phyloP scores from a whole-genome alignment of 2,329 filamentous ascomycete genomes.

The Bretziella fagacearum region DNA sequence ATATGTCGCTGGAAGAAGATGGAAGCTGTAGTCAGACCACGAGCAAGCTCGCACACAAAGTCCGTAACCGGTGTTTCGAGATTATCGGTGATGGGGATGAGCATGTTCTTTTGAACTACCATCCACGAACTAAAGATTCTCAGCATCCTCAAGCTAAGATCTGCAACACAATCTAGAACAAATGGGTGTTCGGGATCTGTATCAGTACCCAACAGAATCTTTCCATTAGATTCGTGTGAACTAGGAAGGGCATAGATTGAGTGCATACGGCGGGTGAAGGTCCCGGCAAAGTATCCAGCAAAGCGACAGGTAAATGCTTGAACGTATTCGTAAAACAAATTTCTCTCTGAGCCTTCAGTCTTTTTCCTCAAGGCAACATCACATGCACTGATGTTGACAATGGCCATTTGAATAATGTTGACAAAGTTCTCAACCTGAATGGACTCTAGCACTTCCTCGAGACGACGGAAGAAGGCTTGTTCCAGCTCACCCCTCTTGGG shows the following conservation, averaged over 20 bases:
- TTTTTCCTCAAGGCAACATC: conserved; percentile 41
- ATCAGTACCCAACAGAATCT: neutral
- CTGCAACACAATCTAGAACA: conserved; percentile 2
- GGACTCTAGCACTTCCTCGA: conserved; percentile 28
- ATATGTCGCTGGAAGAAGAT: conserved; percentile 13
- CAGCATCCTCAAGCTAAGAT: conserved; percentile 14
- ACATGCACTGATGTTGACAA: conserved; percentile 77
- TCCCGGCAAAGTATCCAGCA: conserved; percentile 10
- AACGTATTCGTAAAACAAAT: conserved; percentile 10
- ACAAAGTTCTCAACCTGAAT: conserved; percentile 2
- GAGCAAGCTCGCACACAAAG: conserved; percentile 13
- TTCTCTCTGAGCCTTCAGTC: conserved; percentile 24
- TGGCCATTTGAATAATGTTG: conserved; percentile 34
- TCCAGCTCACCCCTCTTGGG: conserved; percentile 62
- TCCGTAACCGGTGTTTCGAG: conserved; percentile 6
- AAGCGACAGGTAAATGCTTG: conserved; percentile 10
- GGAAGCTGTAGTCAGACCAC: conserved; percentile 12
- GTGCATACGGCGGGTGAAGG: conserved; percentile 10
- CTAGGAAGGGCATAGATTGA: neutral
- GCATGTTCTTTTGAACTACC: conserved; percentile 7
- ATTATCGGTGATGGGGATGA: conserved; percentile 5
- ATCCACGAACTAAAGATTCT: conserved; percentile 15
- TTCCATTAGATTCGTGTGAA: neutral
- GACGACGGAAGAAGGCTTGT: conserved; percentile 63
- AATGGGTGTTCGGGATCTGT: neutral